Evolutionary conservation across 768 basidiomycete species (phyloP), one percentile per base, ranked within the genome.

Genomic region (Naganishia friedmannii): DNA sequence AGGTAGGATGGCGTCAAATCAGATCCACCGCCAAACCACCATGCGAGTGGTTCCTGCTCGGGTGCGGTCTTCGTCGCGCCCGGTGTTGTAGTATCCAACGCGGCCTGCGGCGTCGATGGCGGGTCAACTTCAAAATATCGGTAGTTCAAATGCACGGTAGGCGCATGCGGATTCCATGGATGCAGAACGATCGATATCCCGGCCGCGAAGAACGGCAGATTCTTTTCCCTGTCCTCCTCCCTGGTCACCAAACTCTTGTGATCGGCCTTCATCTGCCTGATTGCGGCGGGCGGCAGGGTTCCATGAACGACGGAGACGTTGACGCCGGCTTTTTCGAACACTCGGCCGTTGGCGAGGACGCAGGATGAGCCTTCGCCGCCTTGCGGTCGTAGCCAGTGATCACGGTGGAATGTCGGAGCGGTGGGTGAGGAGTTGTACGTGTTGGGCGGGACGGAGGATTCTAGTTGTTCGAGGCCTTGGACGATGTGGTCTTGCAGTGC

Each of bases 21-120:
- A 8, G 88, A 88, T 8, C 95, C 95, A 39, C 96, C 96, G 23
- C 96, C 95, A 77, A 98, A 99, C 96, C 95, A 99, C 93, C 94
- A 97, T 31, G 93, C 88, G 51, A 93, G 82, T 23, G 91, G 82
- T 73, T 86, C 85, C 9, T 86, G 85, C 82, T 67, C 69, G 19
- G 74, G 65, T n/a, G 73, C 74, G 66, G 76, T 75, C 32, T 79
- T 37, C 34, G 34, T 37, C 12, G 34, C 78, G 2, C 82, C 82
- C 45, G 81, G 80, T 28, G 77, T 78, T 9, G 74, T 65, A 19
- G 77, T 74, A 37, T 76, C 81, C 37, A 76, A 70, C 31, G 73
- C 72, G 0, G 74, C 75, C 53, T 83, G 82, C 73, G 89, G 86
- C 2, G 58, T 58, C 19, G 42, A 34, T 15, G 70, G 56, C 34